Conservation (phyloP, 1,284 basidiomycete genomes). For the Irpex sp. region DNA sequence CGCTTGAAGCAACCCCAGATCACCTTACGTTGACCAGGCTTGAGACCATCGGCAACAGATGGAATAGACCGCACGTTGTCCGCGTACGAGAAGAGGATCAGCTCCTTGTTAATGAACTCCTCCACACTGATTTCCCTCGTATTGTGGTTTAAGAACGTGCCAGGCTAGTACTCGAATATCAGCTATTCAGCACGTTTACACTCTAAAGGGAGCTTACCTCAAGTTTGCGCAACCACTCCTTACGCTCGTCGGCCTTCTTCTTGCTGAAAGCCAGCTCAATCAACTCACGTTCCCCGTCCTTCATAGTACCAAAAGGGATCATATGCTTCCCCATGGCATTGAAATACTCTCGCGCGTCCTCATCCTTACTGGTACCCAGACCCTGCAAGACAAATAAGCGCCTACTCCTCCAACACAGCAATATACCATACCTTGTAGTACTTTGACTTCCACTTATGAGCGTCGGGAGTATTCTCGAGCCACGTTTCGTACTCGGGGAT, state of each 20-base stretch:
- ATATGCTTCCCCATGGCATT: slow-evolving; percentile 90
- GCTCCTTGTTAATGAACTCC: slow-evolving; percentile 98
- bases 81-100: slow-evolving; percentile 99
- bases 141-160: slow-evolving; percentile 92
- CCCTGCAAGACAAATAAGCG: slow-evolving; percentile 50
- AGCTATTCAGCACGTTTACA: slow-evolving; percentile 4
- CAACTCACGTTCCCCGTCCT: slow-evolving; percentile 82
- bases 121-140: slow-evolving; percentile 83
- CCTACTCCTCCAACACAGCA: background rate
- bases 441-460: slow-evolving; percentile 87
- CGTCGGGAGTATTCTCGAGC: slow-evolving; percentile 78
- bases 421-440: slow-evolving; percentile 82
- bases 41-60: slow-evolving; percentile 90
- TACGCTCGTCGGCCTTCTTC: slow-evolving; percentile 98
- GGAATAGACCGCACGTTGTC: slow-evolving; percentile 97
- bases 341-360: slow-evolving; percentile 94
- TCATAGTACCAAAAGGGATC: slow-evolving; percentile 84
- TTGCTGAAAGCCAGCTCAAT: slow-evolving; percentile 99
- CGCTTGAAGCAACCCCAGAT: slow-evolving; percentile 95
- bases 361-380: slow-evolving; percentile 89
- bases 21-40: slow-evolving; percentile 99
- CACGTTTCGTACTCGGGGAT: slow-evolving; percentile 97
- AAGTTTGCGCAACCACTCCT: slow-evolving; percentile 97
- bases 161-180: slow-evolving; percentile 54
- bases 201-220: slow-evolving; percentile 48